Base-by-base conservation (phyloP, 805 yeast species). In the Wickerhamiella qilinensis region DNA sequence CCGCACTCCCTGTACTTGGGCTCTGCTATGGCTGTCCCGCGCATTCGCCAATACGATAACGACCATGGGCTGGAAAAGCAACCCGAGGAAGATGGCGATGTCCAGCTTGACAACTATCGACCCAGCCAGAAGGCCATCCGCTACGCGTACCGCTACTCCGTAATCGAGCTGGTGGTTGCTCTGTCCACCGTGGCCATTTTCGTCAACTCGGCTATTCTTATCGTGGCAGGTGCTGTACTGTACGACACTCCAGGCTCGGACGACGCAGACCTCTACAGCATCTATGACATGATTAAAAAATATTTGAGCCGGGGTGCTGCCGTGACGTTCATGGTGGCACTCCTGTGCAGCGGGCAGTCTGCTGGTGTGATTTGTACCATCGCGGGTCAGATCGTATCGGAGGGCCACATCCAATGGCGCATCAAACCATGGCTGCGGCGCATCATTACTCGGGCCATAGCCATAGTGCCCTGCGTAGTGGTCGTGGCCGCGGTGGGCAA, bases 311-410 rank as follows among this genome's bases (percentile, higher is more conserved):
- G 77, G 2, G 73, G 71, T 7, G 93, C 84, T 0, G 96, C 95
- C 20, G 74, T 83, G 1, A 58, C 84, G 1, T 86, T 86, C 59
- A 84, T 84, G 69, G 55, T 83, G 38, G 95, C 95, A 0, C 64
- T 86, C 48, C 62, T 86, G 30, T 71, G 81, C 42, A 77, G 91
- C 41, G 95, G 95, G 4, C 85, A 81, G 51, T 77, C 86, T 34
- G 94, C 95, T 0, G 94, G 95, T 36, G 74, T 86, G 32, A 86
- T 85, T 2, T 85, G 95, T 55, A 86, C 96, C 0, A 78, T 86
- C 61, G 83, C 93, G 0, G 95, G 95, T 8, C 93, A 86, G 57
- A 75, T 86, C 48, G 94, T 86, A 2, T 72, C 84, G 47, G 96
- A 86, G 55, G 96, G 96, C 1, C 88, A 82, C 51, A 62, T 86